Base-by-base conservation (phyloP, 2,329 filamentous ascomycete genomes). In the Botrytis pseudocinerea region DNA sequence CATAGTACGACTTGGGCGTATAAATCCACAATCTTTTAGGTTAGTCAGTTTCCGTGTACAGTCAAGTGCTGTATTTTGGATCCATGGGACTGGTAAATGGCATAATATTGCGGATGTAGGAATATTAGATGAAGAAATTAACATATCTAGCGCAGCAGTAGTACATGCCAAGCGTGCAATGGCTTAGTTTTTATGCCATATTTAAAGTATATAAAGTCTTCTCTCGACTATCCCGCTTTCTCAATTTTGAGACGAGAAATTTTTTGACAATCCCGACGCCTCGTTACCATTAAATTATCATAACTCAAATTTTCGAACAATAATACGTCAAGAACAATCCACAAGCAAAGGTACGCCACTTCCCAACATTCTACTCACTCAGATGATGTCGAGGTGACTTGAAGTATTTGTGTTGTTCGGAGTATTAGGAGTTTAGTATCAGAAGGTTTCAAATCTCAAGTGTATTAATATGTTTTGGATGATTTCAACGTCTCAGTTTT, bases 141-240 rank as follows among this genome's bases (percentile, higher is more conserved):
- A 57, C 18, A 4, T 57, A 6, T 4, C 6, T 28, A 18, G 7
- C 16, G 14, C 5, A 8, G 14, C 14, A 28, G 51, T 54, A 28
- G n/a, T 54, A 28, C 1, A 28, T 57, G 12, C n/a, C n/a, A 18
- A 57, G n/a, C n/a, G 6, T 57, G 14, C n/a, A 57, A 57, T 28
- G 0, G 8, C 2, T 6, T 28, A 32, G 51, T n/a, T 16, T 57
- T 2, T 0, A 18, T 8, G 18, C 16, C 16, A 57, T 3, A 2
- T 57, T 8, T 57, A 18, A 14, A 7, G 51, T 18, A 54, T 28
- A 28, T 16, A 28, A 57, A 18, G 2, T 57, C 25, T 4, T 57
- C n/a, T 28, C n/a, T 57, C n/a, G 1, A 14, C 51, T 28, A 18
- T 8, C 25, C 48, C 25, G 14, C 12, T 54, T 16, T 16, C 25